Evolutionary conservation across 2,329 filamentous ascomycete species (phyloP), one percentile per base, ranked within the genome.

Genomic region (Microsporum canis): DNA sequence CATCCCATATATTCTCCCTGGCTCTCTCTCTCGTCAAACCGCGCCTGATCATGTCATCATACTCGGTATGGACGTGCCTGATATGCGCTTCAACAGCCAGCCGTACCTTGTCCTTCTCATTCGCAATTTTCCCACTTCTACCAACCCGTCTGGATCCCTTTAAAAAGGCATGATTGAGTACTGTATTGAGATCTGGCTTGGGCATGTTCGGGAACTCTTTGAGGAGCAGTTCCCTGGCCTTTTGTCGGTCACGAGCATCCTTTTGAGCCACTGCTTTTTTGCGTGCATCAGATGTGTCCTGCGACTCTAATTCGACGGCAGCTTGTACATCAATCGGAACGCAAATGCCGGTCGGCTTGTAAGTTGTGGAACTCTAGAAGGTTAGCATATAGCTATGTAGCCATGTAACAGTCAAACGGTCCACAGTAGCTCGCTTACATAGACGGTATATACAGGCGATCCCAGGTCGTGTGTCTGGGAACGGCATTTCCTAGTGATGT

Each of bases 11-110:
- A 4, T 55, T 61, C 47, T 68, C 63, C n/a, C 74, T 67, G 4
- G 73, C 74, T 14, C 68, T 58, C 4, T 64, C 61, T 12, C 72
- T 67, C 1, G 63, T 60, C 10, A 66, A 57, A 0, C 71, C 72
- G 0, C 60, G 45, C 3, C 65, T 60, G 0, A 76, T 68, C 27
- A 76, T 58, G 5, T 57, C 58, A 5, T 78, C 75, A 57, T 77
- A 78, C 0, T 68, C 65, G 1, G 75, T 78, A 63, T 74, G 72
- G 3, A 65, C 68, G 64, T 78, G 76, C 29, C 76, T 68, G 60
- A 78, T 74, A 67, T 78, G 73, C 34, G 76, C 76, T 60, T 76
- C 71, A 10, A 77, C 75, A 0, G 75, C 76, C 43, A 78, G 61
- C 2, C 65, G 61, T 1, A 71, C 73, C 57, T 76, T 75, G 2